Percentiles rank a stretch among this genome's conserved stretches.
Evolutionary conservation across 2,329 filamentous ascomycete genomes (phyloP).

Genomic region (Tolypocladium album): DNA sequence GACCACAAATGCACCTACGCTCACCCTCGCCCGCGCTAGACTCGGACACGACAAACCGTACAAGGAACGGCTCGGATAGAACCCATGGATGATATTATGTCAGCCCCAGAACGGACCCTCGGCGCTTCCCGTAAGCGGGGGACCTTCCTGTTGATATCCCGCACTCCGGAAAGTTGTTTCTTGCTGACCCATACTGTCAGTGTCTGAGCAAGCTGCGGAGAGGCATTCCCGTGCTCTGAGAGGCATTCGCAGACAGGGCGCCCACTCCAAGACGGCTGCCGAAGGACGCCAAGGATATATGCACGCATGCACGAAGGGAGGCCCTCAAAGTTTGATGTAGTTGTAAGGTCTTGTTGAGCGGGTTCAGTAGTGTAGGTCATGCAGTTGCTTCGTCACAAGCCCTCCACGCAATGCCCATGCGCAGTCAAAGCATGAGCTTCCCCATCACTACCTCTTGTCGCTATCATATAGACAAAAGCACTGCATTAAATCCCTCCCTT

Average conservation of each 20-base stretch:
- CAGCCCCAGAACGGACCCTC: not conserved
- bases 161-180: not conserved
- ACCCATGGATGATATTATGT: not conserved
- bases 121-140: not conserved
- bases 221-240: too few species aligned
- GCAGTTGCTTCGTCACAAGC: not conserved
- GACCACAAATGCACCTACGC: too few species aligned
- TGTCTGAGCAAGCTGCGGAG: not conserved
- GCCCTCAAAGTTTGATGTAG: not conserved
- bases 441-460: constrained; percentile 13
- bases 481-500: constrained; percentile 25
- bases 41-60: not conserved
- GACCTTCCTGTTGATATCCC: not conserved
- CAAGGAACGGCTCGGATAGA: not conserved
- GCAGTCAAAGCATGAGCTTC: not conserved
- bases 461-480: constrained; percentile 22
- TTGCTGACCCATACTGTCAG: too few species aligned
- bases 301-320: not conserved
- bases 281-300: not conserved
- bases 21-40: too few species aligned
- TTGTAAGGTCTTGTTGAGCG: not conserved
- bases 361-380: not conserved
- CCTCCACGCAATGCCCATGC: too few species aligned
- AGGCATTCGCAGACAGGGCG: not conserved
- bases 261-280: not conserved